These are phyloP conservation scores for Garcileccinum viscosum DNA, from an alignment of 1,284 basidiomycete genomes.

Conservation along the genomic window DNA sequence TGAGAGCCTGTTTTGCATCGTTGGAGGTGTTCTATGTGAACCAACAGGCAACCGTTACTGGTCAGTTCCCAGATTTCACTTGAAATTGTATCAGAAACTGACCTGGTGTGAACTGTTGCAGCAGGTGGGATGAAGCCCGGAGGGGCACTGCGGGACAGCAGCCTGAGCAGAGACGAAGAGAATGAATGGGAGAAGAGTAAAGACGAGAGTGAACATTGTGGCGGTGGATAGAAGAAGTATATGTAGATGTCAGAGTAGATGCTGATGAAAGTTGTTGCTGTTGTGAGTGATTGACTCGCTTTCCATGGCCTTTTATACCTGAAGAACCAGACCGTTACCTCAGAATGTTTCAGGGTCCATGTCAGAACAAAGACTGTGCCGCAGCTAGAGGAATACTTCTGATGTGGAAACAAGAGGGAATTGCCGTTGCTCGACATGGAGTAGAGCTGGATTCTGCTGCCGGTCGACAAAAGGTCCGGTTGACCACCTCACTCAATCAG, in stretches of 20 bases:
- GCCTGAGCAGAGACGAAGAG: neutral
- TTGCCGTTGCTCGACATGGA: too few relatives aligned
- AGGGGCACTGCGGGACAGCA: neutral
- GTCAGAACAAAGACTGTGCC: neutral
- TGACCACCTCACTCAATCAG: neutral
- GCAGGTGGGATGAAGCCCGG: neutral
- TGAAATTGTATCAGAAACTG: neutral
- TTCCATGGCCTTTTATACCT: neutral
- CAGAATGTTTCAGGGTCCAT: neutral
- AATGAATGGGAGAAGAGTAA: neutral
- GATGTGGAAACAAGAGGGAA: neutral
- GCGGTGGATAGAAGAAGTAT: neutral
- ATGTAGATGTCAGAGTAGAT: neutral
- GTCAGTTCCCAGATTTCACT: neutral
- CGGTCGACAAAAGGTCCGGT: too few relatives aligned
- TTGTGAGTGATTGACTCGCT: neutral
- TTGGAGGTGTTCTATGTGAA: neutral
- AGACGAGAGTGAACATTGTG: neutral
- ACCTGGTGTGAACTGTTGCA: neutral
- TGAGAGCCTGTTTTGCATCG: neutral
- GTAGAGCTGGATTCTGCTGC: too few relatives aligned
- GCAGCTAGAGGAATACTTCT: neutral
- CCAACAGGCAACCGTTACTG: neutral
- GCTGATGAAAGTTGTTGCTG: neutral
- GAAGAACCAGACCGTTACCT: neutral